Percentiles rank a stretch among this genome's conserved stretches.
Evolutionary conservation across 2,329 filamentous ascomycete genomes (phyloP).

Genomic region (Aphanocladium album): DNA sequence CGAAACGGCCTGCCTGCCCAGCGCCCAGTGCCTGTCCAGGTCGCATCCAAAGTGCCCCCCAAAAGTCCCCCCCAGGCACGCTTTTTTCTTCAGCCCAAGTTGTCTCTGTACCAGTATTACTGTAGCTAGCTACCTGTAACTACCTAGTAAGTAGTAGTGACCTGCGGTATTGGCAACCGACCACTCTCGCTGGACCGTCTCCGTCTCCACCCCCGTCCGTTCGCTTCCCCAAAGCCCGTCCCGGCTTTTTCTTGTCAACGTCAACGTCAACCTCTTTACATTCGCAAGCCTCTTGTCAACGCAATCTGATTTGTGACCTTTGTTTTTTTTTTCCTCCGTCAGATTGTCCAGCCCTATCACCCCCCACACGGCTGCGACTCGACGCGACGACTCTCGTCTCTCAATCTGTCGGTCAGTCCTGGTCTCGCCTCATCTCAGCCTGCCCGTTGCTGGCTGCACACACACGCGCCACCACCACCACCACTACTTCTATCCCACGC

Average conservation of each 20-base stretch:
- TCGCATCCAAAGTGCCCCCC: too few relatives aligned
- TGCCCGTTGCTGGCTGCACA: too few relatives aligned
- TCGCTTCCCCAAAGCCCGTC: background rate
- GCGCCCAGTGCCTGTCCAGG: too few relatives aligned
- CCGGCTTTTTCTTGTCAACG: slow-evolving; percentile 2
- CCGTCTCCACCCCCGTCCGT: slow-evolving; percentile 4
- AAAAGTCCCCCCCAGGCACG: background rate
- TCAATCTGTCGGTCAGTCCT: background rate
- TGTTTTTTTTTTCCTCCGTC: background rate
- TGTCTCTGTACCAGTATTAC: too few relatives aligned
- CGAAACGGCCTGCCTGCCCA: background rate
- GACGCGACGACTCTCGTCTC: background rate
- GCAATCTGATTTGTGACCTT: background rate
- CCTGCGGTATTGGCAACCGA: too few relatives aligned
- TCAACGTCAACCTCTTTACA: slow-evolving; percentile 7
- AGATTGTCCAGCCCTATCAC: slow-evolving; percentile 1
- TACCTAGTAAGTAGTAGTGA: too few relatives aligned
- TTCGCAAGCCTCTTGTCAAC: slow-evolving; percentile 11
- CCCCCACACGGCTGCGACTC: too few relatives aligned
- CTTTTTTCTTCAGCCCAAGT: background rate
- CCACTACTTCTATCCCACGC: background rate
- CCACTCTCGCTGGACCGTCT: too few relatives aligned
- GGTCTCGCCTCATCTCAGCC: background rate
- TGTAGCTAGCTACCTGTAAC: too few relatives aligned
- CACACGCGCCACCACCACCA: background rate